Conservation (phyloP, 805 yeast species). For the Yarrowia sp. region DNA sequence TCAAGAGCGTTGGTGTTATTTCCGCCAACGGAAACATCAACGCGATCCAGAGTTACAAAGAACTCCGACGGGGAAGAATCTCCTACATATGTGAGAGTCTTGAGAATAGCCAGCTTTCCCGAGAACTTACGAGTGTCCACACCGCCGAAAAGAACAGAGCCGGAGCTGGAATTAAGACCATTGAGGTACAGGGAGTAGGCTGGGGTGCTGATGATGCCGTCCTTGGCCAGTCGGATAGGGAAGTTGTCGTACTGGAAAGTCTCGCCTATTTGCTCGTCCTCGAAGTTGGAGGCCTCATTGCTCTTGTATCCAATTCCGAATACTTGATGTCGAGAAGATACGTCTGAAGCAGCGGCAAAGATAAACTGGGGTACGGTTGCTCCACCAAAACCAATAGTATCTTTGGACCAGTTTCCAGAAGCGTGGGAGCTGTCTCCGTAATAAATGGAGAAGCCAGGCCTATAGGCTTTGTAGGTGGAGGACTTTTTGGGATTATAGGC, state of each 20-base stretch:
- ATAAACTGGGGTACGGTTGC: constrained; percentile 41
- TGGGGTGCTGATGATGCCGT: constrained; percentile 42
- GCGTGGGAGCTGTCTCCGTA: constrained; percentile 42
- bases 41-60: background rate
- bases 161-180: constrained; percentile 38
- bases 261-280: background rate
- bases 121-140: constrained; percentile 57
- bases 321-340: constrained; percentile 18
- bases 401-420: constrained; percentile 56
- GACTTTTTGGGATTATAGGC: constrained; percentile 27
- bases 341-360: constrained; percentile 27
- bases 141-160: constrained; percentile 62
- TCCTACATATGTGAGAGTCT: constrained; percentile 26
- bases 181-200: constrained; percentile 51
- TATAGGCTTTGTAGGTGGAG: constrained; percentile 31
- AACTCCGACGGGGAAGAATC: background rate
- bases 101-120: constrained; percentile 43
- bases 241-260: constrained; percentile 33
- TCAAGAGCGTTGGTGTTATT: constrained; percentile 34
- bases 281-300: background rate
- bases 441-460: constrained; percentile 31
- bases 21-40: constrained; percentile 34
- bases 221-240: constrained; percentile 37
- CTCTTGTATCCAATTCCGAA: constrained; percentile 30
- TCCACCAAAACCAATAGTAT: constrained; percentile 50